Conservation (phyloP, 2,329 filamentous ascomycete species). For the Pseudogymnoascus sp. region DNA sequence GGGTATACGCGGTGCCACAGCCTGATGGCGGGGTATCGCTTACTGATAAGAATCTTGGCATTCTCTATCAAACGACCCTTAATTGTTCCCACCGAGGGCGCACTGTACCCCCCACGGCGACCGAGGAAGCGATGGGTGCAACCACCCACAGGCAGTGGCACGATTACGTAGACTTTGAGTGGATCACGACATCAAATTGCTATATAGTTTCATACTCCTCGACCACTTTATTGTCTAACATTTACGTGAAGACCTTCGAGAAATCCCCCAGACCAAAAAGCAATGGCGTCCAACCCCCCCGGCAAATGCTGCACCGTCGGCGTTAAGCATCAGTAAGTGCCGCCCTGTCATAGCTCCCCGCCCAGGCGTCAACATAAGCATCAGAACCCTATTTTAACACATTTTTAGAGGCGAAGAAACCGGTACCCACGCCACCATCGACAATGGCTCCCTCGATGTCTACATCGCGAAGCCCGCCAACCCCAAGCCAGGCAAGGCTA, state of each 20-base stretch:
- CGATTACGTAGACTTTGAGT: neutral
- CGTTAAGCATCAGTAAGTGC: conserved; percentile 26
- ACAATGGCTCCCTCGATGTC: conserved; percentile 21
- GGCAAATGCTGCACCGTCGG: conserved; percentile 28
- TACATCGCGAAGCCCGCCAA: conserved; percentile 26
- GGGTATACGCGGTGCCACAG: neutral
- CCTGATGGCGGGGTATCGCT: conserved; percentile 8
- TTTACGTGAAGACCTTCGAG: neutral
- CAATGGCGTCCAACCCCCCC: conserved; percentile 28
- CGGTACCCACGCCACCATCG: conserved; percentile 24
- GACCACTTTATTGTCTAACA: neutral
- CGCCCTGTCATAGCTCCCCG: neutral
- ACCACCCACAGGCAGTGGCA: neutral
- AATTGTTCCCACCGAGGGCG: neutral
- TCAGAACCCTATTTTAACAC: neutral
- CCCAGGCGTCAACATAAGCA: neutral
- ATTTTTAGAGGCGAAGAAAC: conserved; percentile 23
- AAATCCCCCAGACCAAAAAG: neutral
- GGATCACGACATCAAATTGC: neutral
- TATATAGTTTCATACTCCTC: neutral
- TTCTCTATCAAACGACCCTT: neutral
- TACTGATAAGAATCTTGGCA: neutral
- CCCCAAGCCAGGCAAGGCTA: conserved; percentile 29
- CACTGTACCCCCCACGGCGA: neutral
- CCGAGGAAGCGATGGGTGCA: neutral